Evolutionary conservation across 495 filamentous ascomycete species (phyloP).

Genomic region (Hyaloscypha finlandica): DNA sequence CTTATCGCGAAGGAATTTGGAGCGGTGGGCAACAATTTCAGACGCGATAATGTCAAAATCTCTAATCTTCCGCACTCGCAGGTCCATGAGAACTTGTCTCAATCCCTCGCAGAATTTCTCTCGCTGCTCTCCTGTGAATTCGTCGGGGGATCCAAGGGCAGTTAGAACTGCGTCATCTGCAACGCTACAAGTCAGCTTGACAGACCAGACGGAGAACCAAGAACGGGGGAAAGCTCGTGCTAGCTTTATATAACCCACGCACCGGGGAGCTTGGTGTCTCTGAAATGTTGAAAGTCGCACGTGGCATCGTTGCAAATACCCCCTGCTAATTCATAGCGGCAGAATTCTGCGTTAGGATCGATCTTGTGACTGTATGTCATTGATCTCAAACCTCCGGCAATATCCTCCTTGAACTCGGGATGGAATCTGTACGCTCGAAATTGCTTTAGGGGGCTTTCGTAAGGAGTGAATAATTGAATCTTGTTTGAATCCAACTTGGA

Average conservation of each 20-base stretch:
- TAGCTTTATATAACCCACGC: conserved; percentile 48
- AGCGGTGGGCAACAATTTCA: conserved; percentile 81
- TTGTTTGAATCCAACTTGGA: conserved; percentile 7
- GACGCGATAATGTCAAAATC: conserved; percentile 80
- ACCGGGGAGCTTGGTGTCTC: conserved; percentile 77
- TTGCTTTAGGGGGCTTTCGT: conserved; percentile 76
- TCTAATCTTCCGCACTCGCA: conserved; percentile 72
- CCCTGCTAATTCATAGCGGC: conserved; percentile 70
- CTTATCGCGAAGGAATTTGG: conserved; percentile 51
- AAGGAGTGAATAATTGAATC: conserved; percentile 59
- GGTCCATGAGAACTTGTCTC: conserved; percentile 69
- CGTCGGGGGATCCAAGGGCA: conserved; percentile 76
- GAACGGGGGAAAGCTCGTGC: conserved; percentile 25
- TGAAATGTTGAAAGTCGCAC: conserved; percentile 79
- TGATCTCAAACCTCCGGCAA: conserved; percentile 79
- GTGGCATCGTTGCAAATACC: conserved; percentile 74
- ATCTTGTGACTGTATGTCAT: conserved; percentile 92
- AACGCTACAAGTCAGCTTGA: conserved; percentile 57
- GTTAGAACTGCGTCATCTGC: conserved; percentile 86
- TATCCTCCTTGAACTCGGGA: conserved; percentile 66
- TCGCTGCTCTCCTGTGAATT: conserved; percentile 68
- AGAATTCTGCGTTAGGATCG: conserved; percentile 69
- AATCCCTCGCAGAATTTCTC: conserved; percentile 74
- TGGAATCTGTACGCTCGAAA: conserved; percentile 93
- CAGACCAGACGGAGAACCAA: conserved; percentile 47